Conservation (phyloP, 2,329 filamentous ascomycete species). For the Aspergillus vadensis region DNA sequence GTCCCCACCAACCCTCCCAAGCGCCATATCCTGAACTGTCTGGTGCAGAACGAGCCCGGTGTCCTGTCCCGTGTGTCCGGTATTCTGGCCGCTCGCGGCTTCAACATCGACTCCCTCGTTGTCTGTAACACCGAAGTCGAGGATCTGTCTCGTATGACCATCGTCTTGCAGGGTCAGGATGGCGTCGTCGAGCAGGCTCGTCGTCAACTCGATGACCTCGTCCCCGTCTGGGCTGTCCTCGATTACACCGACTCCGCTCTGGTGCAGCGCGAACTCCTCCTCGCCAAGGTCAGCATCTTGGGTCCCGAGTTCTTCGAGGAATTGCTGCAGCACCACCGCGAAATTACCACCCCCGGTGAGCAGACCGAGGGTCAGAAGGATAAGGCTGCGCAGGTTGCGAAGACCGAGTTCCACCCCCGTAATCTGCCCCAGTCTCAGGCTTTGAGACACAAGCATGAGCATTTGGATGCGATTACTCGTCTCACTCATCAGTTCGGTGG, state of each 20-base stretch:
- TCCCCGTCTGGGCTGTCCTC: constrained; percentile 96
- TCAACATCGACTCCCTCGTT: constrained; percentile 98
- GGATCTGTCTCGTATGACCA: constrained; percentile 97
- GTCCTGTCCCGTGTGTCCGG: constrained; percentile 95
- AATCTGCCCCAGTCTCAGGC: constrained; percentile 84
- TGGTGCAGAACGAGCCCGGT: constrained; percentile 98
- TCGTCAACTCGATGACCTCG: constrained; percentile 91
- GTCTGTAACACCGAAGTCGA: constrained; percentile 98
- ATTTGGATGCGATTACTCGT: constrained; percentile 93
- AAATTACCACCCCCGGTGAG: constrained; percentile 67
- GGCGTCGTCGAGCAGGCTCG: constrained; percentile 96
- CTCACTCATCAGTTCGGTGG: constrained; percentile 96
- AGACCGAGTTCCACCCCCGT: constrained; percentile 80
- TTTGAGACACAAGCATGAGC: constrained; percentile 94
- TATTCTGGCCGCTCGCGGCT: constrained; percentile 91
- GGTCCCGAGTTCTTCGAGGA: constrained; percentile 99
- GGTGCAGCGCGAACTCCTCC: constrained; percentile 90
- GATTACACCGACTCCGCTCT: constrained; percentile 93
- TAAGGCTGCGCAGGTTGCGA: constrained; percentile 23
- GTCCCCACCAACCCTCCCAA: constrained; percentile 83
- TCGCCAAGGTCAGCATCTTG: constrained; percentile 95
- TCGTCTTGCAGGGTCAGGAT: constrained; percentile 93
- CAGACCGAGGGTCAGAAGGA: constrained; percentile 34
- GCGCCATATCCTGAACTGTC: constrained; percentile 94
- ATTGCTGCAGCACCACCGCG: constrained; percentile 89